These are phyloP conservation scores for Phytopythium sindhum DNA, from an alignment of 352 stramenopile genomes.

Conservation along the genomic window DNA sequence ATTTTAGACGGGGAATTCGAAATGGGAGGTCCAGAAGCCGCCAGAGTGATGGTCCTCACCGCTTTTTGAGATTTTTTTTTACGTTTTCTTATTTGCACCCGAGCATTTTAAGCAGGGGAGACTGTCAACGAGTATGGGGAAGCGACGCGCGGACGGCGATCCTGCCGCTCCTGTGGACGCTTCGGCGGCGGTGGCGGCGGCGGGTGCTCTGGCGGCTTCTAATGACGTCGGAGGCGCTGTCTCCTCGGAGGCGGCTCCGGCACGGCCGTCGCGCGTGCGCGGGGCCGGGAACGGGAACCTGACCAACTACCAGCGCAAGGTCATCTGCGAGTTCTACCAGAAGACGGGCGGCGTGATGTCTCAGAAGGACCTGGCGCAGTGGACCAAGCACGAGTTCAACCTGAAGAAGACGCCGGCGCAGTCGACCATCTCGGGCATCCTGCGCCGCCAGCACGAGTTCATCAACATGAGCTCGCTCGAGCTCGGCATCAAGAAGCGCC, in stretches of 20 bases:
- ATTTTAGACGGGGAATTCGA: slow-evolving; percentile 4
- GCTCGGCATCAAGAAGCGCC: slow-evolving; percentile 79
- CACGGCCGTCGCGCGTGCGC: slow-evolving; percentile 1
- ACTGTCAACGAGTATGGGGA: slow-evolving; percentile 7
- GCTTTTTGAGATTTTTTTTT: background rate
- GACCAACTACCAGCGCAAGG: slow-evolving; percentile 81
- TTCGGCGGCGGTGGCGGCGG: background rate
- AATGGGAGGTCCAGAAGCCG: background rate
- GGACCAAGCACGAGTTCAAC: slow-evolving; percentile 84
- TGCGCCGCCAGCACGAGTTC: slow-evolving; percentile 80
- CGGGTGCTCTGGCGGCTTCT: background rate
- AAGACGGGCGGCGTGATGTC: slow-evolving; percentile 80
- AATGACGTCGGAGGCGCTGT: background rate
- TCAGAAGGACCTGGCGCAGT: slow-evolving; percentile 84
- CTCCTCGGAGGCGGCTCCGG: background rate
- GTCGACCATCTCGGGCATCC: slow-evolving; percentile 81
- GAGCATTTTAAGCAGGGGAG: background rate
- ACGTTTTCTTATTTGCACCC: background rate
- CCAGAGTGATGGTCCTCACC: background rate
- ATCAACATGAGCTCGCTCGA: slow-evolving; percentile 82
- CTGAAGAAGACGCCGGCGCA: slow-evolving; percentile 80
- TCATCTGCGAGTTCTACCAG: slow-evolving; percentile 83
- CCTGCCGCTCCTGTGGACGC: background rate
- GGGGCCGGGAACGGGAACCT: slow-evolving; percentile 66
- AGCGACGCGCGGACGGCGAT: slow-evolving; percentile 8